Base-by-base conservation (phyloP, 306 rosid genomes). In the Urtica urens region DNA sequence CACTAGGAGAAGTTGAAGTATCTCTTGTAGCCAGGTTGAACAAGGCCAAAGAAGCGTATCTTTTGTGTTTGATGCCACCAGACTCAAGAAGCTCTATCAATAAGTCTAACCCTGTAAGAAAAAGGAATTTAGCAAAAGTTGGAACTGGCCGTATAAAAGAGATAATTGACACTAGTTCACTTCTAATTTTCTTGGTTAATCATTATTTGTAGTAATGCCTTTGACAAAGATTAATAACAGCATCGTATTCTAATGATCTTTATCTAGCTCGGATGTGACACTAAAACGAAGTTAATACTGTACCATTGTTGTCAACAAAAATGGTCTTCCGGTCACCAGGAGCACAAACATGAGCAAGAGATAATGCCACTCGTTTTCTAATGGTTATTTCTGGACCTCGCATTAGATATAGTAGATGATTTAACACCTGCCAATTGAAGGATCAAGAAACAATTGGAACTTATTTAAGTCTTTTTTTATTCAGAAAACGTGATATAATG, bases 261-360 rank as follows among this genome's bases (percentile, higher is more conserved):
- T n/a, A n/a, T n/a, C n/a, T n/a, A n/a, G n/a, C n/a, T n/a, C n/a
- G n/a, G n/a, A n/a, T n/a, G n/a, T n/a, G n/a, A n/a, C n/a, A n/a
- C n/a, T n/a, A n/a, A n/a, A n/a, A n/a, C n/a, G n/a, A n/a, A n/a
- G n/a, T n/a, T n/a, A 9, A 35, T 35, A 19, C 38, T 50, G 16
- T 57, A 78, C 93, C 95, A 49, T 68, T 66, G 62, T 78, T 70
- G 55, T 78, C 81, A 46, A 80, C 68, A 33, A 80, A 84, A 55
- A 78, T 61, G 53, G 57, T 62, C 72, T 72, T 78, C 47, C 60
- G 72, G 55, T 80, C 78, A 37, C 60, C 77, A 21, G 73, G 69
- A 38, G 72, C 57, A 59, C 95, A 80, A 60, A 78, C 87, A 84
- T 80, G 84, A 1, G 93, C 93, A 68, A 84, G 90, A 58, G 83